These are phyloP conservation scores for Leptodermis oblonga DNA, from an alignment of 257 asterid species.

Conservation along the genomic window DNA sequence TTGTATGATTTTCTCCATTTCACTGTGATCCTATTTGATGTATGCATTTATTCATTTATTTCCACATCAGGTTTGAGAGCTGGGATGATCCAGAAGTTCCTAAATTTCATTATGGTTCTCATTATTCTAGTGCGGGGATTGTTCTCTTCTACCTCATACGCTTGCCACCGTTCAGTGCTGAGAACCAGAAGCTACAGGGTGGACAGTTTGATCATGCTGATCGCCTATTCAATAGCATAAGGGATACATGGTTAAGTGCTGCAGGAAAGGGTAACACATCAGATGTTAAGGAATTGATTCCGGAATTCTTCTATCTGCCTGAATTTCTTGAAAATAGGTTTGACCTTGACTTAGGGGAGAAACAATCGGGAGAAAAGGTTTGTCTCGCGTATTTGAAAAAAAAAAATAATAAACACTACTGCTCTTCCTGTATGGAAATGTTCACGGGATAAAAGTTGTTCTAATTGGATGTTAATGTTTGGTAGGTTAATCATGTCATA, in stretches of 20 bases:
- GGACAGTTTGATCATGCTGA: constrained; percentile 99
- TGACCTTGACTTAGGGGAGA: constrained; percentile 96
- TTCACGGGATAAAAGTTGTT: background rate
- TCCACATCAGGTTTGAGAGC: constrained; percentile 73
- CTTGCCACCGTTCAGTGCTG: constrained; percentile 85
- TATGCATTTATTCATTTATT: constrained; percentile 9
- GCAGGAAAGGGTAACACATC: constrained; percentile 99
- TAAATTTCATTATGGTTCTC: constrained; percentile 98
- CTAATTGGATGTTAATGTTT: constrained; percentile 16
- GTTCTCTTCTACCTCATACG: constrained; percentile 97
- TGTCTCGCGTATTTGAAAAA: too few relatives aligned
- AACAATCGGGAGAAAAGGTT: constrained; percentile 99
- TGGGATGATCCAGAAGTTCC: constrained; percentile 99
- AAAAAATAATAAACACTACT: too few relatives aligned
- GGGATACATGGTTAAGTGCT: constrained; percentile 97
- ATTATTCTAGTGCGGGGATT: constrained; percentile 98
- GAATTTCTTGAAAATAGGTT: constrained; percentile 88
- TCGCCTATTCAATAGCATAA: constrained; percentile 89
- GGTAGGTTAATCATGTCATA: constrained; percentile 84
- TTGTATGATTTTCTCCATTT: constrained; percentile 6
- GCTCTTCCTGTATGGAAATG: background rate
- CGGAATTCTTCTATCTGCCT: constrained; percentile 95
- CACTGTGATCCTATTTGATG: constrained; percentile 15
- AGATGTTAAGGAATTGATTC: constrained; percentile 96
- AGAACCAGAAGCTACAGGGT: constrained; percentile 96